Evolutionary conservation across 306 rosid species (phyloP).

Genomic region (Rosa lucieae): DNA sequence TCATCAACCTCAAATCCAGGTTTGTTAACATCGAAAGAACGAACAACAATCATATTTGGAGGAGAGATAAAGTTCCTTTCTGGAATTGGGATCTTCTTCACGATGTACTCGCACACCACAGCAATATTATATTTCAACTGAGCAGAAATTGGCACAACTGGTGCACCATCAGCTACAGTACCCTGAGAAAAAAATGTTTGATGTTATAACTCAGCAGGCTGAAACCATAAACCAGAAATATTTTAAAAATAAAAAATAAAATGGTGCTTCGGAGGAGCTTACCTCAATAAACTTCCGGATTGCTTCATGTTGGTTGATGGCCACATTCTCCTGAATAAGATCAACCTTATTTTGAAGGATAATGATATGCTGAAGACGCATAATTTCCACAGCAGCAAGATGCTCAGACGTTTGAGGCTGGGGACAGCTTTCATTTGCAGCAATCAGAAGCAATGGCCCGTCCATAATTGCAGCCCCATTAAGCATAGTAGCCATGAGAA

Average conservation of each 20-base stretch:
- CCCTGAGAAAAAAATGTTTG: constrained; percentile 49
- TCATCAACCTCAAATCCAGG: constrained; percentile 98
- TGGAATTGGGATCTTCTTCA: too few species aligned
- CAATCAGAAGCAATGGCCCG: constrained; percentile 89
- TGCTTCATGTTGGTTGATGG: too few species aligned
- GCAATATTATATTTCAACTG: too few species aligned
- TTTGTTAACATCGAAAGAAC: constrained; percentile 94
- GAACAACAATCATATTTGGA: too few species aligned
- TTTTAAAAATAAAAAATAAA: too few species aligned
- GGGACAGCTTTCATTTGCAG: constrained; percentile 98
- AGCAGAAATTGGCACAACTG: constrained; percentile 94
- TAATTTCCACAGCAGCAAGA: constrained; percentile 96
- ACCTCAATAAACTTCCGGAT: too few species aligned
- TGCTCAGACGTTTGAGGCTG: constrained; percentile 99
- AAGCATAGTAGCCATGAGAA: constrained; percentile 99
- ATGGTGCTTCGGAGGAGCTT: too few species aligned
- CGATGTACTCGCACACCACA: too few species aligned
- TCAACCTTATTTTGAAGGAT: constrained; percentile 98
- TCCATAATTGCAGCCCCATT: constrained; percentile 99
- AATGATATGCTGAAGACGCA: constrained; percentile 94
- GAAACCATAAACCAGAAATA: too few species aligned
- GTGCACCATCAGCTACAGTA: constrained; percentile 93
- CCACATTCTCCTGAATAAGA: constrained; percentile 87
- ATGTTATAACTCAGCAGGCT: constrained; percentile 3
- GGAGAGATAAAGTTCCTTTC: too few species aligned